Conservation (phyloP, 805 yeast species). For the Candida awuae region DNA sequence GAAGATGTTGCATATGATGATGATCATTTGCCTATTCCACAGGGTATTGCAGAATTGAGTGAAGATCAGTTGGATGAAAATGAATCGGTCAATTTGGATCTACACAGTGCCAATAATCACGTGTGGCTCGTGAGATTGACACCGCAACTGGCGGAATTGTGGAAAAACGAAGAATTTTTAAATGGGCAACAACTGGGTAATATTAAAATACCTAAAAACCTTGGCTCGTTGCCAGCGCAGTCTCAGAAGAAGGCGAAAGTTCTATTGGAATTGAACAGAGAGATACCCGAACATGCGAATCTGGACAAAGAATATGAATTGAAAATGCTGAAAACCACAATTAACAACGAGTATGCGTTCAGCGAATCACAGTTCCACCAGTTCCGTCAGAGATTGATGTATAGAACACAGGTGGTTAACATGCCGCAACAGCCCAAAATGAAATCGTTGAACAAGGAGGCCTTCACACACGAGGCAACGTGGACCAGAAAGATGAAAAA, state of each 20-base stretch:
- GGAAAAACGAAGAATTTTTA: slow-evolving; percentile 57
- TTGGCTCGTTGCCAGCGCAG: slow-evolving; percentile 13
- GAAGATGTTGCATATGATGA: slow-evolving; percentile 24
- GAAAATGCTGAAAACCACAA: slow-evolving; percentile 66
- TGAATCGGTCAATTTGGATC: slow-evolving; percentile 73
- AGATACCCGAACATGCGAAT: slow-evolving; percentile 37
- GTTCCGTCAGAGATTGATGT: slow-evolving; percentile 42
- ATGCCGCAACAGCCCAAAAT: slow-evolving; percentile 47
- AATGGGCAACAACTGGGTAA: slow-evolving; percentile 75
- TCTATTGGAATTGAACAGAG: slow-evolving; percentile 47
- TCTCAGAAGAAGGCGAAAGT: slow-evolving; percentile 29
- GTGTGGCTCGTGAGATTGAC: slow-evolving; percentile 93
- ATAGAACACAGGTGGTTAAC: slow-evolving; percentile 41
- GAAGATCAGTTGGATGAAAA: slow-evolving; percentile 33
- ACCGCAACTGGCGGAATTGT: slow-evolving; percentile 70
- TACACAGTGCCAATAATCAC: slow-evolving; percentile 53
- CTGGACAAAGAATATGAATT: slow-evolving; percentile 84
- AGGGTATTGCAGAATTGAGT: slow-evolving; percentile 30
- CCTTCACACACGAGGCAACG: slow-evolving; percentile 26
- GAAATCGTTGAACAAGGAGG: slow-evolving; percentile 32
- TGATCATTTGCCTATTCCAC: slow-evolving; percentile 28
- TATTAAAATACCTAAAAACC: slow-evolving; percentile 60
- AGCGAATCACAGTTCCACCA: slow-evolving; percentile 73
- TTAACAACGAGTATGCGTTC: slow-evolving; percentile 79
- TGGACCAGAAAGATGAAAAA: slow-evolving; percentile 25